These are phyloP conservation scores for Mollisia scopiformis DNA, from an alignment of 2,329 filamentous ascomycete genomes.

Conservation along the genomic window DNA sequence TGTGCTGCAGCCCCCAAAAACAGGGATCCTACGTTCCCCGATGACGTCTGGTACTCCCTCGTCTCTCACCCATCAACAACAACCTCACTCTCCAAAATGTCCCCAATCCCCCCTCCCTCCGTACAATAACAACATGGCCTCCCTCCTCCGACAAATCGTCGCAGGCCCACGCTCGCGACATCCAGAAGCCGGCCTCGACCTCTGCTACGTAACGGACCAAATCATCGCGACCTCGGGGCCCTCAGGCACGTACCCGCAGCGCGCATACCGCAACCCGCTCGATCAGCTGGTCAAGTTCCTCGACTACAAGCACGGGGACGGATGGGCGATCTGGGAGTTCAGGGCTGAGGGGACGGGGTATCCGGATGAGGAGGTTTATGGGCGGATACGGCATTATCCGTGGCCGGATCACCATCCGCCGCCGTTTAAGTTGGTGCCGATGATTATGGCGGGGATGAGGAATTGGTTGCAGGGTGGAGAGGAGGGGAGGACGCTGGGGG, in stretches of 20 bases:
- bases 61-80: neutral
- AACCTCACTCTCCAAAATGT: neutral
- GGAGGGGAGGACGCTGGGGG: slow-evolving; percentile 24
- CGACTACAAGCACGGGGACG: slow-evolving; percentile 76
- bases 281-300: slow-evolving; percentile 86
- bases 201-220: slow-evolving; percentile 92
- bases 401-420: slow-evolving; percentile 98
- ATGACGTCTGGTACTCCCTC: neutral
- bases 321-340: slow-evolving; percentile 99
- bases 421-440: slow-evolving; percentile 84
- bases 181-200: slow-evolving; percentile 84
- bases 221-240: slow-evolving; percentile 78
- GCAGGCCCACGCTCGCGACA: slow-evolving; percentile 84
- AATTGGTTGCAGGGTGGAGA: slow-evolving; percentile 71
- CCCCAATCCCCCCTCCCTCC: neutral
- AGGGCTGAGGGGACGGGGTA: slow-evolving; percentile 96
- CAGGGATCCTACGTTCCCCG: neutral
- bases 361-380: slow-evolving; percentile 85
- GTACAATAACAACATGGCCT: slow-evolving; percentile 56
- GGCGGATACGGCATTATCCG: slow-evolving; percentile 85
- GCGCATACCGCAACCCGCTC: slow-evolving; percentile 91
- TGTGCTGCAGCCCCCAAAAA: neutral
- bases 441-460: slow-evolving; percentile 90
- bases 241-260: slow-evolving; percentile 84
- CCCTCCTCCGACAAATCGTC: slow-evolving; percentile 86